Percentiles rank a stretch among this genome's conserved stretches.
Conservation (phyloP, 140 eudicot species). For the Ambrosia hybrid region DNA sequence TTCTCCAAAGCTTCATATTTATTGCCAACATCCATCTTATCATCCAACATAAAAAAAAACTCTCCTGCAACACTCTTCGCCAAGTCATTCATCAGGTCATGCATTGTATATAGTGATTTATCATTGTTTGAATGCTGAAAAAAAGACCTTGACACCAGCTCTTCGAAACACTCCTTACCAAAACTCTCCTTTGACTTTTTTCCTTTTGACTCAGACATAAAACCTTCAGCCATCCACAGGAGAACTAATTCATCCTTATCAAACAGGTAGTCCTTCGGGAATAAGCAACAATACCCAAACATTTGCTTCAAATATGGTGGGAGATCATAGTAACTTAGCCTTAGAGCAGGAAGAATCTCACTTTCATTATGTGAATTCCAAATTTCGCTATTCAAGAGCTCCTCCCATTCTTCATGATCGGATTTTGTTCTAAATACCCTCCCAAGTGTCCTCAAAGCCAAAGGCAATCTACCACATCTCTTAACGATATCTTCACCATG, state of each 20-base stretch:
- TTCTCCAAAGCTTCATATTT: background rate
- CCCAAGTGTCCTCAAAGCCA: conserved; percentile 34
- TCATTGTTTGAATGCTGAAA: conserved; percentile 20
- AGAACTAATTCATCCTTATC: conserved; percentile 14
- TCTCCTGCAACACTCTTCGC: conserved; percentile 35
- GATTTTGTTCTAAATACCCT: conserved; percentile 24
- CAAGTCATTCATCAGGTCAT: conserved; percentile 47
- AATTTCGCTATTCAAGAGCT: conserved; percentile 25
- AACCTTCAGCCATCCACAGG: conserved; percentile 53
- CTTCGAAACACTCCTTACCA: conserved; percentile 37
- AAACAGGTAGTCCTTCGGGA: conserved; percentile 37
- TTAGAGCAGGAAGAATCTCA: conserved; percentile 34
- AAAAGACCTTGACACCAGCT: conserved; percentile 38
- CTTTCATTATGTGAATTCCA: conserved; percentile 19
- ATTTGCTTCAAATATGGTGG: conserved; percentile 35
- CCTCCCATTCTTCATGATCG: conserved; percentile 28
- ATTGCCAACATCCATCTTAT: background rate
- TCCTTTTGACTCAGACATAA: conserved; percentile 7
- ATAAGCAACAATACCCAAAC: conserved; percentile 43
- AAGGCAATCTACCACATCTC: conserved; percentile 49
- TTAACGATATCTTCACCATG: conserved; percentile 36
- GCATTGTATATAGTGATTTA: conserved; percentile 27
- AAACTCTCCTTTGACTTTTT: conserved; percentile 28
- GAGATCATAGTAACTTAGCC: conserved; percentile 45
- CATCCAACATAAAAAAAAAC: conserved; percentile 18